These are phyloP conservation scores for Bryoerythrophyllum caledonicum DNA, from an alignment of 225 moss, liverwort and hornwort genomes.

Conservation along the genomic window DNA sequence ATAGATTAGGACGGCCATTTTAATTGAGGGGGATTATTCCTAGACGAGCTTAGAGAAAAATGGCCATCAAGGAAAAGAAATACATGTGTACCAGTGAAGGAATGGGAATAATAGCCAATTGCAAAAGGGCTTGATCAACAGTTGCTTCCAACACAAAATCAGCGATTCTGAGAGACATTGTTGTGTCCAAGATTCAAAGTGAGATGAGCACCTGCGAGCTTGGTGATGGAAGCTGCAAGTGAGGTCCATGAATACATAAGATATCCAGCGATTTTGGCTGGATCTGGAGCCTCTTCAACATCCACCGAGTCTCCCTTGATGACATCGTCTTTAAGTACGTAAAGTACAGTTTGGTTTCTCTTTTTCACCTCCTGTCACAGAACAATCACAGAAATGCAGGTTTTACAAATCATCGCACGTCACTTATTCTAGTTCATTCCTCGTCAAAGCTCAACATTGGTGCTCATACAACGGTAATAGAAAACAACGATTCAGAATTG, in stretches of 20 bases:
- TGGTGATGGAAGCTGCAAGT: conserved; percentile 75
- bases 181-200: background rate
- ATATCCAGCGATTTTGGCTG: conserved; percentile 61
- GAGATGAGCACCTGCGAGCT: conserved; percentile 70
- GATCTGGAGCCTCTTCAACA: conserved; percentile 38
- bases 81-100: too few relatives aligned
- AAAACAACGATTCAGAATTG: conserved; percentile 9
- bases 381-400: background rate
- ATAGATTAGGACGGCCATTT: too few relatives aligned
- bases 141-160: too few relatives aligned
- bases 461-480: background rate
- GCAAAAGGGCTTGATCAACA: too few relatives aligned
- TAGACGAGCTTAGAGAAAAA: too few relatives aligned
- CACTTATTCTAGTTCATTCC: background rate
- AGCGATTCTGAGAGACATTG: background rate
- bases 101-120: too few relatives aligned
- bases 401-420: background rate
- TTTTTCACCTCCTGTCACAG: conserved; percentile 51
- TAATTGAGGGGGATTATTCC: too few relatives aligned
- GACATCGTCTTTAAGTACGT: conserved; percentile 53
- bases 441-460: background rate
- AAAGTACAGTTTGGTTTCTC: conserved; percentile 57
- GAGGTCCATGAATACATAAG: conserved; percentile 77
- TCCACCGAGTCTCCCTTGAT: conserved; percentile 25
- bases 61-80: too few relatives aligned